phyloP scores from a whole-genome alignment of 208 protist species.

The Leishmania braziliensis region DNA sequence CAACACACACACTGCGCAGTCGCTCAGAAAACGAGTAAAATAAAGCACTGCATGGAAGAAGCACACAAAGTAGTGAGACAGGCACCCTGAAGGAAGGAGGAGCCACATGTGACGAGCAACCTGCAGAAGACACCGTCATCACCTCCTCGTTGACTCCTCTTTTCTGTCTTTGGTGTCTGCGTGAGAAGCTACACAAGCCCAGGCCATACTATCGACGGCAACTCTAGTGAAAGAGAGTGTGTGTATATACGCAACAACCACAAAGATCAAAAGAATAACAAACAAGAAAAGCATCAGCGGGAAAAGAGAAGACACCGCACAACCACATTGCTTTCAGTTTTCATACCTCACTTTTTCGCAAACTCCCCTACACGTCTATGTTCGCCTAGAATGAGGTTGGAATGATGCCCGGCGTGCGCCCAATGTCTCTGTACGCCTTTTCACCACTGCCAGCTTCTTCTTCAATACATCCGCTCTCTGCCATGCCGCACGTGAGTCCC shows the following conservation, averaged over 20 bases:
- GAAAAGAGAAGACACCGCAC: neutral
- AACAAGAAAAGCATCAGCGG: neutral
- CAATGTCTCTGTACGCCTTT: too few relatives aligned
- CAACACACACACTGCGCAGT: neutral
- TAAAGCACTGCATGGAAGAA: too few relatives aligned
- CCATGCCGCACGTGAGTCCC: neutral
- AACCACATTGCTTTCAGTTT: too few relatives aligned
- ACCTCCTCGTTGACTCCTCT: neutral
- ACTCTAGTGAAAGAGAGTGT: neutral
- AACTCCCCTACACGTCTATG: too few relatives aligned
- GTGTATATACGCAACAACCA: neutral
- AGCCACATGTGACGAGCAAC: neutral
- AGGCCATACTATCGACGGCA: neutral
- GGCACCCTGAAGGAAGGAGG: neutral
- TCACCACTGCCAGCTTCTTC: too few relatives aligned
- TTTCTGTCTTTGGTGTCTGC: neutral
- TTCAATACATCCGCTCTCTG: neutral
- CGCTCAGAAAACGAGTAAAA: neutral
- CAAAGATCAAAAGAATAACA: neutral
- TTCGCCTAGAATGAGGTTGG: too few relatives aligned
- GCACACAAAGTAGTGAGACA: neutral
- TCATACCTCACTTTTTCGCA: too few relatives aligned
- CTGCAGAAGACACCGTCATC: neutral
- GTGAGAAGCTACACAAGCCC: neutral
- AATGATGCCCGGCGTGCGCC: neutral